phyloP scores from a whole-genome alignment of 148 eudicot species.

The Camellia sinensis region DNA sequence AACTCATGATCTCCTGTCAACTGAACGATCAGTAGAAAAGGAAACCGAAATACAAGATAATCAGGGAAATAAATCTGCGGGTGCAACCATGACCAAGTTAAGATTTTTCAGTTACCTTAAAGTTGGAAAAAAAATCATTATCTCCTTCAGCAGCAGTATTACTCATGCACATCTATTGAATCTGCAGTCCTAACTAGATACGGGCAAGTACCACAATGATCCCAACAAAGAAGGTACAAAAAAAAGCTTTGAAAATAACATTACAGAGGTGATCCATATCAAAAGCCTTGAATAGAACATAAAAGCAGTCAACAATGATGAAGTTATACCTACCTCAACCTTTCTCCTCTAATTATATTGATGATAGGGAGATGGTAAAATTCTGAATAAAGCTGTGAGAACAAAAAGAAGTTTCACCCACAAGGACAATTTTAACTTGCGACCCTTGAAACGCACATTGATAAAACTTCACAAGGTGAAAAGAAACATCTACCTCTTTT shows the following conservation, averaged over 20 bases:
- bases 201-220: background rate
- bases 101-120: slow-evolving; percentile 7
- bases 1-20: slow-evolving; percentile 9
- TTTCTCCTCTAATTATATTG: slow-evolving; percentile 41
- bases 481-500: slow-evolving; percentile 41
- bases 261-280: slow-evolving; percentile 6
- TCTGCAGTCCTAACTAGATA: slow-evolving; percentile 1
- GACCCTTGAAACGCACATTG: slow-evolving; percentile 29
- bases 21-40: slow-evolving; percentile 1
- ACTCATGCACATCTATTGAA: slow-evolving; percentile 7
- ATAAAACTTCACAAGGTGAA: slow-evolving; percentile 20
- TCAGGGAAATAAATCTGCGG: background rate
- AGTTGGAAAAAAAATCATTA: slow-evolving; percentile 2
- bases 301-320: slow-evolving; percentile 21
- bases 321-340: slow-evolving; percentile 45
- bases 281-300: slow-evolving; percentile 10
- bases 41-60: background rate
- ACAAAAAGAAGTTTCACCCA: slow-evolving; percentile 39
- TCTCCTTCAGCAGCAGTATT: slow-evolving; percentile 11
- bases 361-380: slow-evolving; percentile 42
- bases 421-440: slow-evolving; percentile 14
- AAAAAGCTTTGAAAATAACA: background rate
- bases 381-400: slow-evolving; percentile 60
- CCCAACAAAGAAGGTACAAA: background rate
- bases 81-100: background rate